Evolutionary conservation across 306 rosid genomes (phyloP).

Genomic region (Dalbergia cultrata): DNA sequence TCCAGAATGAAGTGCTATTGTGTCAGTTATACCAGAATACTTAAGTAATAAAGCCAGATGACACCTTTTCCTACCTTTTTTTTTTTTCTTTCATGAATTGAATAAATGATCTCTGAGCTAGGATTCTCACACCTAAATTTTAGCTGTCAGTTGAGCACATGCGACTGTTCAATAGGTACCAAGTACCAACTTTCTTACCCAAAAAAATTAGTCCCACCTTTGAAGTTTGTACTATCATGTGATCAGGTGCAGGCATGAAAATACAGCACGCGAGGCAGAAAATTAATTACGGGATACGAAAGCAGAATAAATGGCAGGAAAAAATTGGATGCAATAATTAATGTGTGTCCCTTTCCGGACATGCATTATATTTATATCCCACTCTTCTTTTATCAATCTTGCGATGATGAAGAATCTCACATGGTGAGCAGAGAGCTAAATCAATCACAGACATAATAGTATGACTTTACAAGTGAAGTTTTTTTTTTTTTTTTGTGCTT

Average conservation of each 20-base stretch:
- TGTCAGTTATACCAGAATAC: background rate
- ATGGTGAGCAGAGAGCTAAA: background rate
- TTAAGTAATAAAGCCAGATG: background rate
- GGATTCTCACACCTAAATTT: background rate
- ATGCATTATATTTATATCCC: no score
- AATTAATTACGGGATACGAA: conserved; percentile 25
- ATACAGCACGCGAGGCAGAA: background rate
- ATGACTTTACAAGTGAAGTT: no score
- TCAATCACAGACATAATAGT: background rate
- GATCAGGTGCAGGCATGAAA: conserved; percentile 19
- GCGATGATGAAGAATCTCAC: background rate
- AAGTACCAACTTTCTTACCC: background rate
- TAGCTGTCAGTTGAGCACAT: conserved; percentile 41
- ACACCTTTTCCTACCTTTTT: background rate
- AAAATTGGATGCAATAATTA: conserved; percentile 25
- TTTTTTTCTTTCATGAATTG: background rate
- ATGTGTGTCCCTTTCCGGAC: conserved; percentile 1
- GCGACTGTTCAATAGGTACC: conserved; percentile 16
- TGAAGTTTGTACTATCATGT: conserved; percentile 45
- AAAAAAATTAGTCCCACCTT: no score
- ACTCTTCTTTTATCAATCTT: no score
- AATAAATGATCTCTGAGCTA: background rate
- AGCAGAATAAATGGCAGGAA: conserved; percentile 35
- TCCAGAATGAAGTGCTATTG: background rate
- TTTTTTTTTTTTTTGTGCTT: no score